Percentiles rank a stretch among this genome's conserved stretches.
phyloP scores from a whole-genome alignment of 2,329 filamentous ascomycete species.

The Calonectria crousiana region DNA sequence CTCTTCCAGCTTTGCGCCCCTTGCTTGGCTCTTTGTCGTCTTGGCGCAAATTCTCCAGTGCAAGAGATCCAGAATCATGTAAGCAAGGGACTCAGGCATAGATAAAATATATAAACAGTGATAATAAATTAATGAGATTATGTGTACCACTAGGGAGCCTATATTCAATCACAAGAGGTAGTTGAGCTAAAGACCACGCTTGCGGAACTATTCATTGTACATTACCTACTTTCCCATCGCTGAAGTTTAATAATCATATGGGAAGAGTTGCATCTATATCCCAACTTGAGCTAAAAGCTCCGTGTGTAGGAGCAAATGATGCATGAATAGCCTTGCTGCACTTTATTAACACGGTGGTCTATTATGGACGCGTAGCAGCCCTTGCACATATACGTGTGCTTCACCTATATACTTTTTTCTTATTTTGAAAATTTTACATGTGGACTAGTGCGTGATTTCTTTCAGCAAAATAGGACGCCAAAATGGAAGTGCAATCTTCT shows the following conservation, averaged over 20 bases:
- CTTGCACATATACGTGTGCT: no score
- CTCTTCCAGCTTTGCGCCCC: neutral
- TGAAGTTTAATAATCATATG: no score
- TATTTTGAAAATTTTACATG: no score
- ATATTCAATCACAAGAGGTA: neutral
- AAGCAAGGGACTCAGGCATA: neutral
- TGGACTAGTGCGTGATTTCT: no score
- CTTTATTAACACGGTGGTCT: no score
- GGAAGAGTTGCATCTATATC: neutral
- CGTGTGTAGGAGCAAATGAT: neutral
- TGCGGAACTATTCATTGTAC: neutral
- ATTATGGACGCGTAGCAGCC: no score
- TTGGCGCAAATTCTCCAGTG: neutral
- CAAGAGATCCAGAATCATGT: neutral
- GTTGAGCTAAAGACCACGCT: neutral
- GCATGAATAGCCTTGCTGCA: no score
- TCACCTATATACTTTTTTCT: no score
- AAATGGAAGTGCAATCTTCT: no score
- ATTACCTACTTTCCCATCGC: neutral
- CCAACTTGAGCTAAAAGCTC: neutral
- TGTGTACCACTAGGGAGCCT: neutral
- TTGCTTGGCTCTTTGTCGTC: neutral
- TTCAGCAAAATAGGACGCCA: no score
- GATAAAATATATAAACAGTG: neutral
- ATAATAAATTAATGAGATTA: neutral